phyloP scores from a whole-genome alignment of 371 early-diverging fungal species.

The Capillidium heterosporum region DNA sequence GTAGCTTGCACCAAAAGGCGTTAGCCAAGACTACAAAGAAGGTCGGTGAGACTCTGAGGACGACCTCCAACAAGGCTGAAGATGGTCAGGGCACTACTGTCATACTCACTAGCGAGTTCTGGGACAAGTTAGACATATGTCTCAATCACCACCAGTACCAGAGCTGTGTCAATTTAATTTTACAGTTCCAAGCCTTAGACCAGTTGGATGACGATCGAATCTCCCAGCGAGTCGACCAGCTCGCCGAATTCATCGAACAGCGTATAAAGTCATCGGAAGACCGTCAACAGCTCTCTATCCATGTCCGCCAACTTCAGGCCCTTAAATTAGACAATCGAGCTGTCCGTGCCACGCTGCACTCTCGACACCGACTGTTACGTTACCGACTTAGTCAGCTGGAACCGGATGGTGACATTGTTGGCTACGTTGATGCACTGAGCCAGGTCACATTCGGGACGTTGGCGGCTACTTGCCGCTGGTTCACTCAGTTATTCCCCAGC shows the following conservation, averaged over 20 bases:
- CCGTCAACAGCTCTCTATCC: not conserved
- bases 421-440: not conserved
- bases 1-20: not conserved
- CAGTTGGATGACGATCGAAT: not conserved
- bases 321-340: not conserved
- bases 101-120: not conserved
- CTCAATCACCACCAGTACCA: constrained; percentile 2
- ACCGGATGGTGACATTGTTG: not conserved
- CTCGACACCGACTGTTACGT: not conserved
- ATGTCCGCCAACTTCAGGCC: not conserved
- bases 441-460: not conserved
- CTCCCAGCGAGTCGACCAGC: not conserved
- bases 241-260: not conserved
- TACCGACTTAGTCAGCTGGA: not conserved
- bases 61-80: not conserved
- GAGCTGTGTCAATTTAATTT: not conserved
- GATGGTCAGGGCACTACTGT: not conserved
- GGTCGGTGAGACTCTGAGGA: not conserved
- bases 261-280: not conserved
- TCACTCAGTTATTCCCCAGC: not conserved
- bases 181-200: not conserved
- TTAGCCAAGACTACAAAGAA: not conserved
- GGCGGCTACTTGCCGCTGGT: not conserved
- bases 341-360: not conserved
- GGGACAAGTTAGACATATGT: not conserved